Conservation (phyloP, 352 stramenopile genomes). For the Globisporangium yorkense region DNA sequence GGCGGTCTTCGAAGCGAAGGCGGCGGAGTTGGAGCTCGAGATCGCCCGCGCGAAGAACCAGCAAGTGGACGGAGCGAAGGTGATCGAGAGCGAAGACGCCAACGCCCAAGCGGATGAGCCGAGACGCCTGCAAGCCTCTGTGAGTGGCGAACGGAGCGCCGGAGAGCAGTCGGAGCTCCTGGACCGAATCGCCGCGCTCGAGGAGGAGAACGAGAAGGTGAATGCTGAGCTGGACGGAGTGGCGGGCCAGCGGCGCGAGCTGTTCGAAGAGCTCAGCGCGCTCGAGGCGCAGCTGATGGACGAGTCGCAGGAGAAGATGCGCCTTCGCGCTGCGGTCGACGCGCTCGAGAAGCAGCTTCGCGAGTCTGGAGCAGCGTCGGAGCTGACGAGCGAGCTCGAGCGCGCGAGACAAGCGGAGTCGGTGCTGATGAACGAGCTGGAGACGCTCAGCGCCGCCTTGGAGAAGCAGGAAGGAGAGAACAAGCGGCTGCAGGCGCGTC, state of each 20-base stretch:
- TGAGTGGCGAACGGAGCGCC: background rate
- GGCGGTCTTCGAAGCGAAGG: conserved; percentile 9
- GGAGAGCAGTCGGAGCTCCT: background rate
- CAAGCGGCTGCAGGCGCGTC: conserved; percentile 3
- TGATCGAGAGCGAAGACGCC: background rate
- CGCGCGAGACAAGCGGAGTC: conserved; percentile 1
- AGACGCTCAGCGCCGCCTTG: conserved; percentile 2
- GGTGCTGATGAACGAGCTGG: conserved; percentile 5
- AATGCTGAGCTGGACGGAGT: conserved; percentile 23
- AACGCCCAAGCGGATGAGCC: background rate
- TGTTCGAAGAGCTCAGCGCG: conserved; percentile 38
- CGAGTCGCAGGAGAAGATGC: conserved; percentile 37
- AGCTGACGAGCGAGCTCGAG: conserved; percentile 9
- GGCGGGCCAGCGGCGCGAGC: conserved; percentile 27
- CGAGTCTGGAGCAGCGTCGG: background rate
- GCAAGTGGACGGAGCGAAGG: background rate
- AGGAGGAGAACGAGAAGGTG: conserved; percentile 19
- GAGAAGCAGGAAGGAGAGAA: conserved; percentile 8
- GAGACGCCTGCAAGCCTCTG: no score
- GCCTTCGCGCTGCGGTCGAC: conserved; percentile 9
- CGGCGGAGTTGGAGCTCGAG: conserved; percentile 7
- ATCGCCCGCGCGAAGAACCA: conserved; percentile 3
- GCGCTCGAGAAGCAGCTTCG: conserved; percentile 10
- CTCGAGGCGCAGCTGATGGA: conserved; percentile 46
- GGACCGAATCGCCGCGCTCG: conserved; percentile 6